These are phyloP conservation scores for Grifola frondosa DNA, from an alignment of 1,284 basidiomycete species.

Conservation along the genomic window DNA sequence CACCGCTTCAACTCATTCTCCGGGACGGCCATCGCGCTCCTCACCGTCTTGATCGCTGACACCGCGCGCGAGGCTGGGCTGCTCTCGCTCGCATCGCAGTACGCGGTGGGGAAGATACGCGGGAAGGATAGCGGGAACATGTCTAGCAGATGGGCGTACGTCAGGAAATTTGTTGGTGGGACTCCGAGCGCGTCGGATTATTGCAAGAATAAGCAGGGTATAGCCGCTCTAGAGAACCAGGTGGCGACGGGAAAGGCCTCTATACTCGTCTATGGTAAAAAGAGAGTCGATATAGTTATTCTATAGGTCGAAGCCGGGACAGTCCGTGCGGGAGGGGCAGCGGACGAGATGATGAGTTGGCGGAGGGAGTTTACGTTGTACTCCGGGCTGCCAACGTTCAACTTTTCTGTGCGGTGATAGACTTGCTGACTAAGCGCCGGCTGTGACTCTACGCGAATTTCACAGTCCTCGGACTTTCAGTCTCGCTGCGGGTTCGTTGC, in stretches of 20 bases:
- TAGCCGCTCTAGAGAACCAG: constrained; percentile 18
- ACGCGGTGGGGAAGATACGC: constrained; percentile 46
- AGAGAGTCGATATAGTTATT: constrained; percentile 23
- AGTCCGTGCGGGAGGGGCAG: constrained; percentile 4
- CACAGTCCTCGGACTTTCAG: constrained; percentile 1
- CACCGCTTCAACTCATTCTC: constrained; percentile 85
- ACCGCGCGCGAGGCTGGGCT: constrained; percentile 38
- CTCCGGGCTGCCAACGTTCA: constrained; percentile 3
- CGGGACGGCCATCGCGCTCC: constrained; percentile 67
- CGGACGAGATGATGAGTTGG: constrained; percentile 25
- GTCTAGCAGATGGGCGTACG: background rate
- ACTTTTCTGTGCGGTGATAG: constrained; percentile 13
- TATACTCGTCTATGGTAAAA: too few species aligned
- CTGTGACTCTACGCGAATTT: background rate
- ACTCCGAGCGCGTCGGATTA: constrained; percentile 4
- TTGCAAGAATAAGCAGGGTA: constrained; percentile 19
- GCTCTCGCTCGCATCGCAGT: constrained; percentile 43
- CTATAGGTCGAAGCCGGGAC: constrained; percentile 14
- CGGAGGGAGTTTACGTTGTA: constrained; percentile 6
- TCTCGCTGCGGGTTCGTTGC: constrained; percentile 9
- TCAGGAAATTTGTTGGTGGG: constrained; percentile 4
- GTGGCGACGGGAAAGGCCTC: constrained; percentile 18
- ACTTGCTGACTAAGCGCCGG: constrained; percentile 23
- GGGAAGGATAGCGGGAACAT: constrained; percentile 34
- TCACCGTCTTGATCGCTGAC: constrained; percentile 62